Base-by-base conservation (phyloP, 176 grass and related monocot genomes). In the Panicum miliaceum region DNA sequence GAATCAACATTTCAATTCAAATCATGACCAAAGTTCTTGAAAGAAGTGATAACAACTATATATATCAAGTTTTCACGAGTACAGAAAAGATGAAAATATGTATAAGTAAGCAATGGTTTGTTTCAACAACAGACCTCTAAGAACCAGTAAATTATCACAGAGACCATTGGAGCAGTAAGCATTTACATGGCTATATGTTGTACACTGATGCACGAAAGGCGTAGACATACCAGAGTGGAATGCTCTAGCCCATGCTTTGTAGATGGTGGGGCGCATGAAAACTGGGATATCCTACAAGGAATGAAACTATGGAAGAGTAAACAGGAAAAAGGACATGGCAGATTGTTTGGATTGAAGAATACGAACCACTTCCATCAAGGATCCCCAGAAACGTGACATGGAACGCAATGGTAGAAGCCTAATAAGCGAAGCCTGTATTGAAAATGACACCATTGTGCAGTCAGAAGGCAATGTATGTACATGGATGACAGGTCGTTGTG, bases 381-480 rank as follows among this genome's bases (percentile, higher is more conserved):
- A 89, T 71, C 92, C 94, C 94, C 94, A 94, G 54, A 87, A 81
- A 68, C 94, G 83, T 40, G 94, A 97, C 66, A 97, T 88, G 8
- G 92, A 89, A 47, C 94, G 94, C 73, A 97, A 72, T 5, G 94
- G 94, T 54, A 97, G 78, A 85, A 94, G 58, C 84, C 86, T 94
- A 18, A 91, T 47, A 77, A 97, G 89, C 57, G 90, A 87, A 88
- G 94, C 94, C 88, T 97, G 83, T 6, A 76, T 84, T 48, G 14
- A 70, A 81, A 75, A 88, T 42, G 13, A 7, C 11, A 60, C 71
- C 26, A 79, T 41, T 63, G 11, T 45, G 20, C 32, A n/a, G 45
- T 20, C 6, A 40, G 27, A 15, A 5, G 13, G 29, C 1, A 71
- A 80, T 77, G 6, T 41, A 41, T 32, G 19, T 50, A 47, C 7